Evolutionary conservation across 345 rosid genomes (phyloP).

Genomic region (thale cress (Arabidopsis thaliana)): TAIR10.1 NC_003076.8:22957501-22958000

Average conservation of each 20-base stretch:
- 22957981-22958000: slow-evolving; percentile 70
- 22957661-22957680: not conserved
- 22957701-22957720: slow-evolving; percentile 43
- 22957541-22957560: too few species aligned
- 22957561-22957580: too few species aligned
- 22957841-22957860: slow-evolving; percentile 46
- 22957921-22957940: slow-evolving; percentile 5
- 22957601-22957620: too few species aligned
- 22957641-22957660: not conserved
- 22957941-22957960: slow-evolving; percentile 32
- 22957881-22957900: slow-evolving; percentile 22
- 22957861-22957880: slow-evolving; percentile 38
- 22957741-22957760: slow-evolving; percentile 21
- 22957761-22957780: not conserved
- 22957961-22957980: slow-evolving; percentile 46
- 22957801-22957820: slow-evolving; percentile 44
- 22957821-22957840: slow-evolving; percentile 39
- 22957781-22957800: slow-evolving; percentile 37
- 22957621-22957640: not conserved
- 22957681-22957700: slow-evolving; percentile 42
- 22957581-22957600: too few species aligned
- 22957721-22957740: slow-evolving; percentile 39
- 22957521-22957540: too few species aligned
- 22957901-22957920: slow-evolving; percentile 22
- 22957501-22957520: too few species aligned